Conservation (phyloP, 805 yeast species). For the Lachancea mirantina region DNA sequence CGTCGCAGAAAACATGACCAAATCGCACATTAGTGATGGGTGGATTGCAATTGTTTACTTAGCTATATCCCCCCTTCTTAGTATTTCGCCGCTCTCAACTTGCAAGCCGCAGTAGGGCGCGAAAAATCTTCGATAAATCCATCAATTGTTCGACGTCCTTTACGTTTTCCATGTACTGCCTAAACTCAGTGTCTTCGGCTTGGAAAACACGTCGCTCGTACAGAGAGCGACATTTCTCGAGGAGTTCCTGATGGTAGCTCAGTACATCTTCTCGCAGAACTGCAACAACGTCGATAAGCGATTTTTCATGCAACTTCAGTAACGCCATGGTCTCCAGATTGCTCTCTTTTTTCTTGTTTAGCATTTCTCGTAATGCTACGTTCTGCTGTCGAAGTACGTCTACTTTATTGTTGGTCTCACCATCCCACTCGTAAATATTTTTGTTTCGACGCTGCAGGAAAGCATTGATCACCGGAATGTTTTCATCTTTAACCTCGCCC, state of each 20-base stretch:
- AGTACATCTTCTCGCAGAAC: slow-evolving; percentile 16
- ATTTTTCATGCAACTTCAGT: slow-evolving; percentile 17
- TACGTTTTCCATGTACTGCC: slow-evolving; percentile 15
- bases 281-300: slow-evolving; percentile 14
- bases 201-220: slow-evolving; percentile 13
- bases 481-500: slow-evolving; percentile 6
- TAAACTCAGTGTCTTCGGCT: slow-evolving; percentile 19
- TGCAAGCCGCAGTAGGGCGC: slow-evolving; percentile 12
- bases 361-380: slow-evolving; percentile 10
- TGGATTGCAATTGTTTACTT: background rate
- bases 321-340: slow-evolving; percentile 14
- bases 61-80: background rate
- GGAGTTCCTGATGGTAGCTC: slow-evolving; percentile 10
- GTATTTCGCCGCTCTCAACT: slow-evolving; percentile 1
- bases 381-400: slow-evolving; percentile 12
- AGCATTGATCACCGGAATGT: slow-evolving; percentile 14
- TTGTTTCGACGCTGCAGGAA: slow-evolving; percentile 14
- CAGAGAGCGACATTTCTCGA: slow-evolving; percentile 10
- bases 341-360: slow-evolving; percentile 7
- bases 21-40: background rate
- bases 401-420: background rate
- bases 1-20: background rate
- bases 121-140: slow-evolving; percentile 16
- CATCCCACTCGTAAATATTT: slow-evolving; percentile 1
- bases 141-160: slow-evolving; percentile 15